A percentile compares a stretch with the other conserved stretches of the same genome.
Evolutionary conservation across 164 flowering plant species (phyloP).

Genomic region (Macadamia integrifolia): DNA sequence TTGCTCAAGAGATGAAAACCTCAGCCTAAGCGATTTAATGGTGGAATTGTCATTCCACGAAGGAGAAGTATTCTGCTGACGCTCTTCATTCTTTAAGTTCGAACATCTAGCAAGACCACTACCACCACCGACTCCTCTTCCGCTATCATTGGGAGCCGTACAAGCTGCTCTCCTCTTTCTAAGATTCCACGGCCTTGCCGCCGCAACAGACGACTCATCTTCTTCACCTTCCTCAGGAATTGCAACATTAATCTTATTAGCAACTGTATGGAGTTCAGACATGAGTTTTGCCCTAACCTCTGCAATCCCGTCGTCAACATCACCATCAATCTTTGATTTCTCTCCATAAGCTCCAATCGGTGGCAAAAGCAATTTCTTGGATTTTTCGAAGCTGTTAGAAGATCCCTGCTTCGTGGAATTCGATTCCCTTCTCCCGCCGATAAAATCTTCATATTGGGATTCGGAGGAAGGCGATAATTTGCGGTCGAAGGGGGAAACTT

Average conservation of each 20-base stretch:
- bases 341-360: too few relatives aligned
- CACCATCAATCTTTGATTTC: slow-evolving; percentile 3
- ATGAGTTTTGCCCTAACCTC: slow-evolving; percentile 52
- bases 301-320: slow-evolving; percentile 41
- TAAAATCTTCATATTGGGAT: too few relatives aligned
- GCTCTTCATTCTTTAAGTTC: slow-evolving; percentile 15
- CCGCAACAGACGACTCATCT: slow-evolving; percentile 7
- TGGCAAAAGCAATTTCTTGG: background rate
- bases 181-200: slow-evolving; percentile 61
- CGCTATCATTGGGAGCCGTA: slow-evolving; percentile 33
- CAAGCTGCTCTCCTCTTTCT: slow-evolving; percentile 63
- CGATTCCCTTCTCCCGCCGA: background rate
- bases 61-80: slow-evolving; percentile 20
- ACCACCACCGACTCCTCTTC: background rate
- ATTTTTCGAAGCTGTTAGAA: slow-evolving; percentile 1
- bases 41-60: slow-evolving; percentile 19
- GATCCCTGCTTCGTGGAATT: slow-evolving; percentile 1
- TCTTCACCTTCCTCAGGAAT: slow-evolving; percentile 25
- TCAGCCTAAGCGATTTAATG: slow-evolving; percentile 21
- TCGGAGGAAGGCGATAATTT: too few relatives aligned
- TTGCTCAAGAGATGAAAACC: slow-evolving; percentile 10
- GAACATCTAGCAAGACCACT: background rate
- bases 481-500: too few relatives aligned
- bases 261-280: slow-evolving; percentile 50
- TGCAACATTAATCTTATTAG: slow-evolving; percentile 43